Evolutionary conservation across 164 flowering plant genomes (phyloP), one percentile per base, ranked within the genome.

Genomic region (Akebia trifoliata): DNA sequence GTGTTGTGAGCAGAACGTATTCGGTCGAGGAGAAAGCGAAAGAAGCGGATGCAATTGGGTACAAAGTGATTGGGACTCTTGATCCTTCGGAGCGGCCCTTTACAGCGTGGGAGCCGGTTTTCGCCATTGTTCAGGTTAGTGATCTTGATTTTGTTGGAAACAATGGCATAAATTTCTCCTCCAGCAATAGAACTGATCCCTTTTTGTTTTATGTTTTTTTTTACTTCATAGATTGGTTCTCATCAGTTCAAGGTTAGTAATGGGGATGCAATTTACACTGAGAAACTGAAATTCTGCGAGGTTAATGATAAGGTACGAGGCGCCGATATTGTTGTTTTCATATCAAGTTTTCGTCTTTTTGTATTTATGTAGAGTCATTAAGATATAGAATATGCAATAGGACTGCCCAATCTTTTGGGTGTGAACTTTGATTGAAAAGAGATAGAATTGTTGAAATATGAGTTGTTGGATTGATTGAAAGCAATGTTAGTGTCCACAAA

Each of bases 181-280:
- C 24, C 26, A 36, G 8, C 2, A 44, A 6, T 34, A 54, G 57
- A 17, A 20, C 30, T 54, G 15, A 18, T 22, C 15, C 50, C 15
- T 56, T 1, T 57, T 45, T 44, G 20, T 35, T 52, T 17, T 12
- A 8, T 46, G 40, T 24, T 24, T 51, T 46, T 26, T 25, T 53
- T 24, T 22, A 60, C 45, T 50, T 1, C 47, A 65, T 64, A 94
- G 99, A 76, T 94, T 75, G 99, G 99, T 20, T 90, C 99, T 38
- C 96, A 94, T 66, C 99, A 94, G 72, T 94, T 94, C 67, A 94
- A 94, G 67, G 97, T 94, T 62, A 86, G 96, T 78, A 88, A 85
- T 77, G 86, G 86, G 58, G 97, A 94, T 66, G 34, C 64, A 37
- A 78, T 94, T 60, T 94, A 68, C 66, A 72, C 82, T 0, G 99